Base-by-base conservation (phyloP, 805 yeast genomes). In the Yamadazyma ubonensis region DNA sequence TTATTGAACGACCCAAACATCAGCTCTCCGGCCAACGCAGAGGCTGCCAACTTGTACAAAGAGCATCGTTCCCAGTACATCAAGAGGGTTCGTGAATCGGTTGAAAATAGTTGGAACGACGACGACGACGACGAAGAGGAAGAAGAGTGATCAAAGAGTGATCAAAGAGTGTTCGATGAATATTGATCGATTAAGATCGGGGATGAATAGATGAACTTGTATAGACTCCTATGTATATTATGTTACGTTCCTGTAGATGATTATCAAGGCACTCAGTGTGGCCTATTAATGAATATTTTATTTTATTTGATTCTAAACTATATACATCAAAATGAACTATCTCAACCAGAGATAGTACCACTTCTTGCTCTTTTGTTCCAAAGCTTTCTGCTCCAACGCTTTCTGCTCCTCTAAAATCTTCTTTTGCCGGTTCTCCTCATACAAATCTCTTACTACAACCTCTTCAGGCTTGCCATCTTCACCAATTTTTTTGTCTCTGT, bases 21-120 rank as follows among this genome's bases (percentile, higher is more conserved):
- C 34, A 81, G 90, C 38, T 86, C 96, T 17, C 99, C 99, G 1
- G 99, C 99, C 1, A 93, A 93, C 54, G 98, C 87, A 5, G 99
- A 93, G 63, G 98, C 98, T 4, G 96, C 99, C 2, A 90, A 88
- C 48, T 70, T 93, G 55, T 93, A 88, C 67, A 86, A 87, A 61
- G 99, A 93, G 61, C 98, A 93, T 60, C 81, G 95, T 48, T 82
- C 90, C 19, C 96, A 90, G 64, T 93, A 93, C 59, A 78, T 83
- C 39, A 88, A 88, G 59, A 71, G 96, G 48, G 99, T 93, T 12
- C 79, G 95, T 50, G 95, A 89, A 59, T 88, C 97, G 0, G 99
- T 93, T 27, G 99, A 93, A 53, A 83, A 77, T 49, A 86, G 95
- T 52, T 90, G 97, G 97, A 82, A 81, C 33, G 96, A 87, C 54